Evolutionary conservation across 306 rosid species (phyloP).

Genomic region (Abrus precatorius): DNA sequence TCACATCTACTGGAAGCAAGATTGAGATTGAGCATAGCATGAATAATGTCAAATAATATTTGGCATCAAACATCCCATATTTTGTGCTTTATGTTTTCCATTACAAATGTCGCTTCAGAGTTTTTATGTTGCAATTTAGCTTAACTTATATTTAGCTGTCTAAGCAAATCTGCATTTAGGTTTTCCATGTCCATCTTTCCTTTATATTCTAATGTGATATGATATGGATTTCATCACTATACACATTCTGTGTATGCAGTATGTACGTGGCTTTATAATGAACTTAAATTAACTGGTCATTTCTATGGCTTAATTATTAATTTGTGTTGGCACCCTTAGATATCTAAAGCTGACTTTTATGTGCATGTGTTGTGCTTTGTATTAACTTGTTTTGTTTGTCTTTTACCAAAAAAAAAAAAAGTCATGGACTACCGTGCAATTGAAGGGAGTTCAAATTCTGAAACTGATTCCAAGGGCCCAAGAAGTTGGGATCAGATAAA

Average conservation of each 20-base stretch:
- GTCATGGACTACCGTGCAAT: conserved; percentile 62
- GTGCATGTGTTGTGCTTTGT: neutral
- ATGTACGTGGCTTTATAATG: conserved; percentile 1
- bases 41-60: neutral
- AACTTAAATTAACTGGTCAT: neutral
- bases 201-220: neutral
- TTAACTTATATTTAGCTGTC: neutral
- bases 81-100: neutral
- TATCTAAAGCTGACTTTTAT: conserved; percentile 7
- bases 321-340: neutral
- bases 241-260: neutral
- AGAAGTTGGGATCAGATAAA: conserved; percentile 72
- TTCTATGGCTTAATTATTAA: conserved; percentile 11
- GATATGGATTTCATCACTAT: neutral
- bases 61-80: neutral
- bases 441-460: conserved; percentile 74
- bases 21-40: neutral
- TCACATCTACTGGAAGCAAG: neutral
- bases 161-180: neutral
- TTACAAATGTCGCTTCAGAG: neutral
- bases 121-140: neutral
- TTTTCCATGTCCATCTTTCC: neutral
- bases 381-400: conserved; percentile 28
- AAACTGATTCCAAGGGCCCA: conserved; percentile 57
- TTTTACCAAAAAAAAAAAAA: conserved; percentile 10